Evolutionary conservation across 768 basidiomycete genomes (phyloP).

Genomic region (Naganishia randhawae): DNA sequence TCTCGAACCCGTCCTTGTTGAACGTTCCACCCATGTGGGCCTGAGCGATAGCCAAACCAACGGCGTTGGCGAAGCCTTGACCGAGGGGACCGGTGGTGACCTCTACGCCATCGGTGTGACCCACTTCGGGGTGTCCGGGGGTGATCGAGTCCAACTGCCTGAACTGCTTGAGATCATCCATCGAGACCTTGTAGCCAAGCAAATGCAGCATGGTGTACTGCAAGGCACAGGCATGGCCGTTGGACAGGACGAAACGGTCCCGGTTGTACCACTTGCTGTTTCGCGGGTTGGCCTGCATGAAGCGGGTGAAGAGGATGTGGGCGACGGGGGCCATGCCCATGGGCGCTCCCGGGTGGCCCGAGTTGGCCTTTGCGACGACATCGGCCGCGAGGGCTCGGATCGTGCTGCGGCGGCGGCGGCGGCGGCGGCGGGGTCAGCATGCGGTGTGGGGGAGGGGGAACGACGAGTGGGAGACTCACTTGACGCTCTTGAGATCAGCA

Average conservation of each 20-base stretch:
- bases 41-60: conserved; percentile 89
- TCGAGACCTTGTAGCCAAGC: conserved; percentile 80
- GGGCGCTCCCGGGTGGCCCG: conserved; percentile 89
- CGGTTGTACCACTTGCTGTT: conserved; percentile 92
- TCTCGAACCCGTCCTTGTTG: conserved; percentile 73
- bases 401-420: conserved; percentile 35
- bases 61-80: conserved; percentile 84
- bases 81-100: conserved; percentile 96
- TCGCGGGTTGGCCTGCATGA: conserved; percentile 82
- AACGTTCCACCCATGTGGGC: conserved; percentile 83
- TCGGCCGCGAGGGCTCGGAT: conserved; percentile 51
- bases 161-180: conserved; percentile 91
- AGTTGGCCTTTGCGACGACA: conserved; percentile 65
- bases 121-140: conserved; percentile 84
- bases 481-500: conserved; percentile 34
- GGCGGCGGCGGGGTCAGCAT: background rate
- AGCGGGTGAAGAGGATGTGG: conserved; percentile 56
- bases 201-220: conserved; percentile 91
- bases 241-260: conserved; percentile 94
- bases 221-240: conserved; percentile 84
- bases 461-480: conserved; percentile 30
- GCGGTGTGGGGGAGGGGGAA: background rate
- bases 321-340: conserved; percentile 80
- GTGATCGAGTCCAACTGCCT: conserved; percentile 84
- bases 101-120: conserved; percentile 64